These are phyloP conservation scores for Rhododendron henanense DNA, from an alignment of 148 eudicot genomes.

Conservation along the genomic window DNA sequence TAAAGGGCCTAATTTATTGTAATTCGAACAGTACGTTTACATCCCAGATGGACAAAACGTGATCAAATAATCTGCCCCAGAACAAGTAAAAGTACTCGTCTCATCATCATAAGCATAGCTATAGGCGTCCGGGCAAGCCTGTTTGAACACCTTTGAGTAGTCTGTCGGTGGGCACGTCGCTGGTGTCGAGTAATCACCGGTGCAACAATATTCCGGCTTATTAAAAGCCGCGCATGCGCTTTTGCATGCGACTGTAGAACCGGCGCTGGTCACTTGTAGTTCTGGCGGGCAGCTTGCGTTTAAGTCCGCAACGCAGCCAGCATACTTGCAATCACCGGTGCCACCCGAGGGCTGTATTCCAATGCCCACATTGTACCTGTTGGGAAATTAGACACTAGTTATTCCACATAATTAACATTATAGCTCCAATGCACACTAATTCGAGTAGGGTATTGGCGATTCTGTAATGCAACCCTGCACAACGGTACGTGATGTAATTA, in stretches of 20 bases:
- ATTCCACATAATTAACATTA: no score
- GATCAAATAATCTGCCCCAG: constrained; percentile 63
- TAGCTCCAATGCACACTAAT: no score
- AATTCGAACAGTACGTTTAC: not conserved
- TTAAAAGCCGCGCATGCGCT: constrained; percentile 62
- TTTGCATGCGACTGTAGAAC: constrained; percentile 53
- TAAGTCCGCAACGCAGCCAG: constrained; percentile 59
- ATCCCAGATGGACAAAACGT: constrained; percentile 55
- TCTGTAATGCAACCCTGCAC: no score
- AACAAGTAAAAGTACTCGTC: constrained; percentile 77
- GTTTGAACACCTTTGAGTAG: constrained; percentile 63
- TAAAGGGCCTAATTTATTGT: no score
- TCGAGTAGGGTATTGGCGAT: no score
- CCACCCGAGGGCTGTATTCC: constrained; percentile 39
- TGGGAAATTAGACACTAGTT: not conserved
- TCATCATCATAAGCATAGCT: constrained; percentile 85
- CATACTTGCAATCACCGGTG: constrained; percentile 53
- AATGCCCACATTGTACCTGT: constrained; percentile 43
- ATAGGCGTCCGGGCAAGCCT: constrained; percentile 72
- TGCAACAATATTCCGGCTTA: constrained; percentile 65
- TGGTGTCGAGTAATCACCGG: constrained; percentile 54
- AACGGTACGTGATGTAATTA: no score
- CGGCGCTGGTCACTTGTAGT: constrained; percentile 34
- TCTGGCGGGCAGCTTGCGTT: constrained; percentile 54
- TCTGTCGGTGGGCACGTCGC: constrained; percentile 52